Conservation (phyloP, 2,329 filamentous ascomycete genomes). For the Penicillium vulpinum region DNA sequence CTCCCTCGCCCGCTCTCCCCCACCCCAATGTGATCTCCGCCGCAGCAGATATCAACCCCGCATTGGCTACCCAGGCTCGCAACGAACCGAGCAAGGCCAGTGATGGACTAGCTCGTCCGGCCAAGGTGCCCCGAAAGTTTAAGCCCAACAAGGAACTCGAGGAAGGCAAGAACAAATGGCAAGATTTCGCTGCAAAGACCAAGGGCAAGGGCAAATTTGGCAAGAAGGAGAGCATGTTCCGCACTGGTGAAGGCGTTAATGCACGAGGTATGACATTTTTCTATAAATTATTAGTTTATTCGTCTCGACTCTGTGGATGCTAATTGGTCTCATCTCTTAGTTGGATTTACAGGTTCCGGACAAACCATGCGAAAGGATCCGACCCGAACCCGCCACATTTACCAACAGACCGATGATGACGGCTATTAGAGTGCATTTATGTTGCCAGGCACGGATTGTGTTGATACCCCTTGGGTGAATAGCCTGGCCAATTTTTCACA, state of each 20-base stretch:
- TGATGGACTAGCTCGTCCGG: slow-evolving; percentile 59
- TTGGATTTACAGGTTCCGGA: slow-evolving; percentile 94
- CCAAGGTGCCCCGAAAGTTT: slow-evolving; percentile 71
- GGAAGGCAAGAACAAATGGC: slow-evolving; percentile 89
- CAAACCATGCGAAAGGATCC: slow-evolving; percentile 94
- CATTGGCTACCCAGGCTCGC: slow-evolving; percentile 63
- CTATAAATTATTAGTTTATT: not conserved
- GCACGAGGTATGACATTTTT: slow-evolving; percentile 69
- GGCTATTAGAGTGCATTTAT: slow-evolving; percentile 42
- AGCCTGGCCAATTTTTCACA: slow-evolving; percentile 11
- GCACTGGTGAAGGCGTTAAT: slow-evolving; percentile 81
- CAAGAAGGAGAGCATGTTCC: slow-evolving; percentile 98
- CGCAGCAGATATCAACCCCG: slow-evolving; percentile 66
- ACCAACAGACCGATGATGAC: slow-evolving; percentile 73
- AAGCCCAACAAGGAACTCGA: slow-evolving; percentile 93
- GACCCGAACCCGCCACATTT: slow-evolving; percentile 77
- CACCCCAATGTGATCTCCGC: slow-evolving; percentile 63
- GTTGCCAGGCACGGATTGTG: not conserved
- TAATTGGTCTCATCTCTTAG: slow-evolving; percentile 50
- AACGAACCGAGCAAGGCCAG: slow-evolving; percentile 64
- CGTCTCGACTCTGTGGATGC: slow-evolving; percentile 13
- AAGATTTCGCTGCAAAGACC: slow-evolving; percentile 80
- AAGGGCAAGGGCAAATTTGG: slow-evolving; percentile 67
- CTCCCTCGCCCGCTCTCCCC: slow-evolving; percentile 43
- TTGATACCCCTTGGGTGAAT: slow-evolving; percentile 8